Conservation (phyloP, 1,284 basidiomycete species). For the Leccinum ponderosum region DNA sequence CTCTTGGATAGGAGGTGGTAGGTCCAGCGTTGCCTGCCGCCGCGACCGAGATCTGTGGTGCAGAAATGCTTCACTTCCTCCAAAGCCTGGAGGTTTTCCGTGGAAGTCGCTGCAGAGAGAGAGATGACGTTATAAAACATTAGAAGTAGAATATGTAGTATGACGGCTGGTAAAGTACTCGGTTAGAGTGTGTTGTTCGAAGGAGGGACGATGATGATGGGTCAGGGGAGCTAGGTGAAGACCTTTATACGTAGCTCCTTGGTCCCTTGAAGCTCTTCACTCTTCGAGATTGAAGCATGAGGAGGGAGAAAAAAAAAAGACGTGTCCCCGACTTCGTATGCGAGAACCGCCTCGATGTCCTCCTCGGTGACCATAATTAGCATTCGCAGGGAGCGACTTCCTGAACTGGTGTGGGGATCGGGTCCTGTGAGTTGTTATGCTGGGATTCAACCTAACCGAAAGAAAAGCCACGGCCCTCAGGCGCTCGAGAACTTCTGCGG, state of each 20-base stretch:
- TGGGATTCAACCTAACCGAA: slow-evolving; percentile 28
- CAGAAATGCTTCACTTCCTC: slow-evolving; percentile 53
- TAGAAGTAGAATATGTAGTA: slow-evolving; percentile 12
- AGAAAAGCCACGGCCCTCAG: slow-evolving; percentile 23
- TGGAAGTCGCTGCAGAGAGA: slow-evolving; percentile 45
- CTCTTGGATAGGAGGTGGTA: slow-evolving; percentile 54
- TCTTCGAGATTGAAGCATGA: slow-evolving; percentile 18
- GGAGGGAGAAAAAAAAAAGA: slow-evolving; percentile 5
- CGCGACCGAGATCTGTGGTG: slow-evolving; percentile 57
- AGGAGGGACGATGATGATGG: slow-evolving; percentile 17
- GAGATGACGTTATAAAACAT: slow-evolving; percentile 41
- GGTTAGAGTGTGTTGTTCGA: slow-evolving; percentile 8
- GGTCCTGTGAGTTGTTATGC: slow-evolving; percentile 19
- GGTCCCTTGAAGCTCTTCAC: not conserved
- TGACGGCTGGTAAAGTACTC: slow-evolving; percentile 2
- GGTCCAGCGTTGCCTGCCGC: slow-evolving; percentile 53
- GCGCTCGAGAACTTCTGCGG: slow-evolving; percentile 17
- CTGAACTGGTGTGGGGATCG: slow-evolving; percentile 15
- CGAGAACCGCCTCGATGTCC: slow-evolving; percentile 19
- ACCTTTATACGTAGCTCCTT: slow-evolving; percentile 24
- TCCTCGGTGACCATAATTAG: slow-evolving; percentile 32
- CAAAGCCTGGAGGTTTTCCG: slow-evolving; percentile 50
- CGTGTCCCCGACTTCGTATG: slow-evolving; percentile 9
- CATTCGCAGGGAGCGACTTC: slow-evolving; percentile 18
- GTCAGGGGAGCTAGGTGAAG: not conserved